Evolutionary conservation across 202 grass and related monocot genomes (phyloP).

Genomic region (Brachypodium distachyon): DNA sequence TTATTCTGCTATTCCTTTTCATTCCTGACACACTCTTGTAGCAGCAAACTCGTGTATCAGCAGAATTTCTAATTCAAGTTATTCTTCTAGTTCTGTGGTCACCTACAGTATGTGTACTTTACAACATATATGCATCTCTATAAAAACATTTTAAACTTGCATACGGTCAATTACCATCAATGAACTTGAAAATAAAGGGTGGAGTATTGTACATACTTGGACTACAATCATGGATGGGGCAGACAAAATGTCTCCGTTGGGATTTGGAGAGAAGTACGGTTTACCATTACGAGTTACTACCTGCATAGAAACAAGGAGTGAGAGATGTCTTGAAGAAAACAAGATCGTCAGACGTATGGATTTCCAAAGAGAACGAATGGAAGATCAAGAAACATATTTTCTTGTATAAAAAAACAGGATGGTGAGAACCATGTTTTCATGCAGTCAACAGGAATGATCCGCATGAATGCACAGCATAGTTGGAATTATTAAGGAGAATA

Average conservation of each 20-base stretch:
- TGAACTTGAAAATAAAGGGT: not conserved
- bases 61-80: slow-evolving; percentile 29
- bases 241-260: not conserved
- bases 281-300: not conserved
- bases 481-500: not conserved
- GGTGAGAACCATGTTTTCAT: not conserved
- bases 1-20: slow-evolving; percentile 19
- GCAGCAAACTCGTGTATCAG: slow-evolving; percentile 32
- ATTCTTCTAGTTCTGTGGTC: slow-evolving; percentile 22
- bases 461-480: not conserved
- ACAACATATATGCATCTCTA: not conserved
- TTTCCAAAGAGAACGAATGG: not conserved
- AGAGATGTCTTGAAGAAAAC: not conserved
- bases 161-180: not conserved
- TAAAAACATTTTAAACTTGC: not conserved
- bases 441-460: not conserved
- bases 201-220: not conserved
- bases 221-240: not conserved
- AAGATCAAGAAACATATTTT: not conserved
- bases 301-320: slow-evolving; percentile 3
- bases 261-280: not conserved
- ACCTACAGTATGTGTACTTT: not conserved
- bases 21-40: slow-evolving; percentile 25
- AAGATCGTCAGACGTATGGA: not conserved
- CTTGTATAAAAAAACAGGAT: not conserved